phyloP scores from a whole-genome alignment of 352 stramenopile species.

The Pilasporangium apinafurcum region DNA sequence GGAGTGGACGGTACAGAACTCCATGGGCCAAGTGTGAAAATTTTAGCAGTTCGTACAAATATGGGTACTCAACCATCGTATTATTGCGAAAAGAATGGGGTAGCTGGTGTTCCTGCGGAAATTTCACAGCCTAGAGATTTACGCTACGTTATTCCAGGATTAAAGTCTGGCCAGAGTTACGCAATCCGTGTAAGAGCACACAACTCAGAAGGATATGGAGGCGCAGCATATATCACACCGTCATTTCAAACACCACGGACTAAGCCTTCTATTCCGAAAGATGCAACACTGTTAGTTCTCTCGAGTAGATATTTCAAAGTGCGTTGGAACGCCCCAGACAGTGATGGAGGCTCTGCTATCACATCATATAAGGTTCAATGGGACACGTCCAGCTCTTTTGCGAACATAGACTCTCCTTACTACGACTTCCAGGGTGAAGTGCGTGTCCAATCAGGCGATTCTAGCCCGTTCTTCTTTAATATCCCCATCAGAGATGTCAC shows the following conservation, averaged over 20 bases:
- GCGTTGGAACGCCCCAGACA: constrained; percentile 51
- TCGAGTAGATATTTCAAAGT: constrained; percentile 78
- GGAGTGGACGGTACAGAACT: constrained; percentile 89
- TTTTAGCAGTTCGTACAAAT: constrained; percentile 63
- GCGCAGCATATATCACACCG: constrained; percentile 33
- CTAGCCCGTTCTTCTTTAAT: constrained; percentile 87
- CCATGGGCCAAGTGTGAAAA: constrained; percentile 84
- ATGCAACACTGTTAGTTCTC: constrained; percentile 40
- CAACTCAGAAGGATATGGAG: constrained; percentile 57
- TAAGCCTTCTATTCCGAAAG: constrained; percentile 21
- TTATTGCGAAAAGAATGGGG: constrained; percentile 68
- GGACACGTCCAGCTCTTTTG: constrained; percentile 74
- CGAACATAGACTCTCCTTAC: constrained; percentile 60
- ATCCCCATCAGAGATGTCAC: constrained; percentile 63
- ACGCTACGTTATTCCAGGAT: constrained; percentile 27
- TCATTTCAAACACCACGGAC: constrained; percentile 50
- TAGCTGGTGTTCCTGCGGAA: constrained; percentile 19
- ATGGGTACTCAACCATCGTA: constrained; percentile 60
- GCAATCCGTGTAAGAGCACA: constrained; percentile 53
- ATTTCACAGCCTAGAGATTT: constrained; percentile 20
- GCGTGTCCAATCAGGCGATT: constrained; percentile 21
- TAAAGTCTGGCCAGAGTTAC: constrained; percentile 59
- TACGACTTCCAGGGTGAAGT: constrained; percentile 58
- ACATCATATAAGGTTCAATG: constrained; percentile 91
- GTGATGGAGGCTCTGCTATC: constrained; percentile 68